Evolutionary conservation across 495 filamentous ascomycete species (phyloP), one percentile per base, ranked within the genome.

Genomic region (Daldinia decipiens): DNA sequence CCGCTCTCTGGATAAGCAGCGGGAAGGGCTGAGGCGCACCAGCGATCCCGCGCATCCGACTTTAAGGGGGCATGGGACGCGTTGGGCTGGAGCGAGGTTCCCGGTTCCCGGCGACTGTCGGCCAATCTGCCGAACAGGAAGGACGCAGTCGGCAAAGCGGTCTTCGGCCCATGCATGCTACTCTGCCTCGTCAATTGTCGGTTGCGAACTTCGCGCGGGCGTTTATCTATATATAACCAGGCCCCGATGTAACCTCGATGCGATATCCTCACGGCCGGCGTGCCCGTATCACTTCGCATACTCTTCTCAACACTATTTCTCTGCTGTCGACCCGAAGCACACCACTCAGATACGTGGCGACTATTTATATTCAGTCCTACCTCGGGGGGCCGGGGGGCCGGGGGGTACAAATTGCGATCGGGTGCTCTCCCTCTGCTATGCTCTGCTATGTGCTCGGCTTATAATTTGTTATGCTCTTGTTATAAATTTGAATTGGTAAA

Each of bases 81-180:
- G 36, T 31, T 56, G 58, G 51, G 58, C 39, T 47, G 27, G 38
- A 31, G 39, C 26, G 34, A 67, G 21, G 9, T 58, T 58, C 59
- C 66, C 39, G 66, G 66, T 68, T 59, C 40, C 65, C 65, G 58
- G 65, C 65, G 50, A 59, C 65, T 56, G 57, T 40, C 51, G 17
- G 24, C 11, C 39, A 38, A 68, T 68, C 58, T 68, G 66, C 66
- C 66, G 66, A 68, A 63, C 59, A 57, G 66, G 59, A 68, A 68
- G 59, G 66, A 62, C n/a, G 66, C 43, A 63, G 12, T 63, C 59
- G 66, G 59, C 24, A 68, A 53, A 51, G 59, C 43, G 34, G 24
- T 40, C 15, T 60, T 50, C 51, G 53, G 56, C 26, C 38, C n/a
- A 52, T 62, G 56, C 60, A 59, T 65, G 38, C 61, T 40, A 64